Conservation (phyloP, 106 monocot genomes). For the Triglochin maritima region DNA sequence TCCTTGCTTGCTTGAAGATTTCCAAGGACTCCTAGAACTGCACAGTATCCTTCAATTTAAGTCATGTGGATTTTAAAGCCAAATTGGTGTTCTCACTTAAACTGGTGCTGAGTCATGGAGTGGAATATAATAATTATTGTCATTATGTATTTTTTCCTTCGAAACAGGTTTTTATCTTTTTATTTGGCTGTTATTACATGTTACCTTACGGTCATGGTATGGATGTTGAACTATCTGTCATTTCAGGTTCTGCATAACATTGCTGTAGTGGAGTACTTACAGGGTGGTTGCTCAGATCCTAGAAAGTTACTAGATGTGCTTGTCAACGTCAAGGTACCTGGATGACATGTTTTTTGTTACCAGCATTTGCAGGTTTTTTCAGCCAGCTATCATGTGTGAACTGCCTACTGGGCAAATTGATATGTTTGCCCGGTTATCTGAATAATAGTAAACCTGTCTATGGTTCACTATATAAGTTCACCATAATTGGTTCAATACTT, state of each 20-base stretch:
- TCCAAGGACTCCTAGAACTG: too few relatives aligned
- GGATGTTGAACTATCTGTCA: neutral
- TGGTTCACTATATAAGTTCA: too few relatives aligned
- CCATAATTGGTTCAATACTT: too few relatives aligned
- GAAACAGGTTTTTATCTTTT: neutral
- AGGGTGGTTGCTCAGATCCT: conserved; percentile 24
- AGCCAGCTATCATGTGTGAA: neutral
- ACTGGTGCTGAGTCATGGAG: too few relatives aligned
- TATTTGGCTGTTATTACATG: neutral
- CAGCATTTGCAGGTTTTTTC: neutral
- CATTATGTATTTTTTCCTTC: too few relatives aligned
- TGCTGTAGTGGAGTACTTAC: conserved; percentile 22
- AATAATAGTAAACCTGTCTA: too few relatives aligned
- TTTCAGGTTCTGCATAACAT: conserved; percentile 31
- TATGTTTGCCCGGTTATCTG: too few relatives aligned
- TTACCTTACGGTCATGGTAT: neutral
- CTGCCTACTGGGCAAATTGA: neutral
- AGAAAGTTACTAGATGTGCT: conserved; percentile 15
- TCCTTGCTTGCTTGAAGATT: too few relatives aligned
- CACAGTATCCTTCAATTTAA: too few relatives aligned
- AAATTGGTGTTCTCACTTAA: too few relatives aligned
- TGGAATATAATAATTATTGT: too few relatives aligned
- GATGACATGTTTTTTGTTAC: neutral
- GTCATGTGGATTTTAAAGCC: too few relatives aligned
- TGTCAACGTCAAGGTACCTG: conserved; percentile 18